Percentiles rank a stretch among this genome's conserved stretches.
phyloP scores from a whole-genome alignment of 805 yeast species.

The Teunomyces cretensis region DNA sequence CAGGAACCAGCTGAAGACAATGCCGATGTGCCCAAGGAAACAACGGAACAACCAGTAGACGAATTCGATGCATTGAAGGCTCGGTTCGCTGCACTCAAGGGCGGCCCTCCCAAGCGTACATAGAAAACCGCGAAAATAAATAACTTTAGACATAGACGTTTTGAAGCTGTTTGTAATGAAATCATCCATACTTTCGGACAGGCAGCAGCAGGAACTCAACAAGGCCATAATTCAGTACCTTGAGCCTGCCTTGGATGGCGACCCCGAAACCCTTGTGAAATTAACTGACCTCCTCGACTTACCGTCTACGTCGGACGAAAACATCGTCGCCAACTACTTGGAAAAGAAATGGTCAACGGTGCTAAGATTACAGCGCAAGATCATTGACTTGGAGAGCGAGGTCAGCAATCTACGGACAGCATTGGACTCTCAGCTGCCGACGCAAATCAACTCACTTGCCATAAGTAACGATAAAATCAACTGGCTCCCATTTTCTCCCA shows the following conservation, averaged over 20 bases:
- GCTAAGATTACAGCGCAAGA: conserved; percentile 70
- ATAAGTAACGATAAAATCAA: conserved; percentile 33
- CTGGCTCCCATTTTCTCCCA: conserved; percentile 62
- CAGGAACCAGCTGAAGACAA: conserved; percentile 19
- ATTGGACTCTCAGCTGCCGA: conserved; percentile 21
- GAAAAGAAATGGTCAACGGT: conserved; percentile 90
- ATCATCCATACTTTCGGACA: conserved; percentile 23
- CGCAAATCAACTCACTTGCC: conserved; percentile 7
- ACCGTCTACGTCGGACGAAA: conserved; percentile 13
- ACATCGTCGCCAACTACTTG: conserved; percentile 42
- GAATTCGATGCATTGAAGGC: conserved; percentile 68
- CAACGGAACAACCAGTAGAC: conserved; percentile 21
- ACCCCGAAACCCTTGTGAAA: conserved; percentile 13
- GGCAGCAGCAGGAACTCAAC: conserved; percentile 35
- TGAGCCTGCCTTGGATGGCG: conserved; percentile 25
- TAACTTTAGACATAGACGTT: conserved; percentile 1
- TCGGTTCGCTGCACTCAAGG: conserved; percentile 73
- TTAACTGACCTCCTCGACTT: conserved; percentile 11
- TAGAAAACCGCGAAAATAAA: conserved; percentile 2
- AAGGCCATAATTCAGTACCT: conserved; percentile 45
- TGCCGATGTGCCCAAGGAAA: conserved; percentile 12
- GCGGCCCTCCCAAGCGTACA: conserved; percentile 8
- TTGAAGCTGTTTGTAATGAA: conserved; percentile 4
- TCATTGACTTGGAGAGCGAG: conserved; percentile 67
- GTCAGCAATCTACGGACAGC: conserved; percentile 48